Evolutionary conservation across 257 asterid species (phyloP), one percentile per base, ranked within the genome.

Genomic region (Nicotiana attenuata): DNA sequence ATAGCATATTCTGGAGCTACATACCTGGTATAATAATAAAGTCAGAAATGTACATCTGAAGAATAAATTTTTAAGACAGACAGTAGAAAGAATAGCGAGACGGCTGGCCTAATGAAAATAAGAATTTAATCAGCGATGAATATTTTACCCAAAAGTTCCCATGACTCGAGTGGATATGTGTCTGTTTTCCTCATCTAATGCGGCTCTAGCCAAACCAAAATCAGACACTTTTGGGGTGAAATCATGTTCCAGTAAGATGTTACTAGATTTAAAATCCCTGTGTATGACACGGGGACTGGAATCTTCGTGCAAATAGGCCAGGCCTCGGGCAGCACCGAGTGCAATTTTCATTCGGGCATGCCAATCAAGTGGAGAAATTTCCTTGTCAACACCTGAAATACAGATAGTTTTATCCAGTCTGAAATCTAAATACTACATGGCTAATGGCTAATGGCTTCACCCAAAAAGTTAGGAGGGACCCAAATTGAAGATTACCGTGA

Each of bases 1-100:
- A 94, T 93, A 80, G 98, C 97, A 56, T 93, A 94, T 88, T 94
- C 98, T 16, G 98, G 98, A 84, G 97, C 97, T 77, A 96, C 98
- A 29, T 93, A 95, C 91, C 97, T 94, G 88, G 17, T 57, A 81
- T 82, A 78, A 19, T 83, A 20, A 59, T 26, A 35, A 86, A 16
- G 28, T 45, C 33, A 80, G 71, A 59, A 78, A 9, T 26, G 60
- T 16, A 35, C 26, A 84, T 77, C 31, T 14, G 56, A 7, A 33
- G 67, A 28, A 31, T 16, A 3, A 38, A 79, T 14, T 7, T 10
- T 19, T 35, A 22, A 67, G 20, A 64, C 17, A 2, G 50, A 45
- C 0, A 24, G 15, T 5, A 50, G 28, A 10, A 33, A 65, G 24
- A 22, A 73, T 1, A 1, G 78, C 22, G 24, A 1, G 24, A 47